These are phyloP conservation scores for Aquilaria agallochum DNA, from an alignment of 441 rosid species.

Conservation along the genomic window DNA sequence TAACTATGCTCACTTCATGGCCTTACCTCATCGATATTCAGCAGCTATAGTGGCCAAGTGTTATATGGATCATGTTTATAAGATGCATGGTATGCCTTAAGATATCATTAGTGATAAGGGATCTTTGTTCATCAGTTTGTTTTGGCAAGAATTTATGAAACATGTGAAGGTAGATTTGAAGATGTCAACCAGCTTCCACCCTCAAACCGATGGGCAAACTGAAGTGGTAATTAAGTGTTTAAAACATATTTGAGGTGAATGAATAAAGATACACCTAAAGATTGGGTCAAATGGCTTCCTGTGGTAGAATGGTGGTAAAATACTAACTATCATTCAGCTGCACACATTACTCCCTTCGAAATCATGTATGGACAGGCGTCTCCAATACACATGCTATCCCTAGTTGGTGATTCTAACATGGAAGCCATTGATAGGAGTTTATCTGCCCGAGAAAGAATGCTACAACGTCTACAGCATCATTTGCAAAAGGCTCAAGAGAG, in stretches of 20 bases:
- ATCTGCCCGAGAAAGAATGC: not conserved
- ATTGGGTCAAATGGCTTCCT: not conserved
- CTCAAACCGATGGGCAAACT: constrained; percentile 10
- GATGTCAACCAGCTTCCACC: constrained; percentile 6
- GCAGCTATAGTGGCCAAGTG: not conserved
- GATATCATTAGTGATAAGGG: not conserved
- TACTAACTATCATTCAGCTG: not conserved
- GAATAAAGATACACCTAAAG: not conserved
- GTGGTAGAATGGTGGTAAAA: constrained; percentile 6
- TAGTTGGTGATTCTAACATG: not conserved
- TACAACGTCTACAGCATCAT: not conserved
- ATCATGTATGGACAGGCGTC: not conserved
- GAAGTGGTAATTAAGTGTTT: not conserved
- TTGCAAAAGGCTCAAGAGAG: not conserved
- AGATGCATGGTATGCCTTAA: not conserved
- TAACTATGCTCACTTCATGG: not conserved
- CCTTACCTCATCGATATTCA: constrained; percentile 4
- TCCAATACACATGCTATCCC: not conserved
- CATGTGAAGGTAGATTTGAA: not conserved
- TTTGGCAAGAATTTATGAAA: not conserved
- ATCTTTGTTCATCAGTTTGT: not conserved
- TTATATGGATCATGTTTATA: not conserved
- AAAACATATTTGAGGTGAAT: not conserved
- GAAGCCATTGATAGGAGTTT: not conserved
- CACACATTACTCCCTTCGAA: not conserved